These are phyloP conservation scores for Puccinia polysora DNA, from an alignment of 1,284 basidiomycete species.

Conservation along the genomic window DNA sequence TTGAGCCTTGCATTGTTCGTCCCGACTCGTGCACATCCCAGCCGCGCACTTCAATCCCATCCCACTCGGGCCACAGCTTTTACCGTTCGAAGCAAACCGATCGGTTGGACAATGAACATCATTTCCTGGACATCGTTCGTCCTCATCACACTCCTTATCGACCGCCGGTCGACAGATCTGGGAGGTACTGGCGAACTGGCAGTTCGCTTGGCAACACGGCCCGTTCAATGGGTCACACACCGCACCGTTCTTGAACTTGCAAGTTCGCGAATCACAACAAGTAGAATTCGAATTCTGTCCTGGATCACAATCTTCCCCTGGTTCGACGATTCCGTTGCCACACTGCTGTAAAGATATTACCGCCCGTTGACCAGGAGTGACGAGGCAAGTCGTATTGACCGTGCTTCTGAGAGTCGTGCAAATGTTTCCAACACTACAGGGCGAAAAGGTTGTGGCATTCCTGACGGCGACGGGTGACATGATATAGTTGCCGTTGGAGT, in stretches of 20 bases:
- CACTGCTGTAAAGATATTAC: constrained; percentile 66
- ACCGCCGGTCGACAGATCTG: constrained; percentile 67
- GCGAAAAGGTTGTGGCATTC: constrained; percentile 67
- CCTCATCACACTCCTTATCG: constrained; percentile 67
- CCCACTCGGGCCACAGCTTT: constrained; percentile 56
- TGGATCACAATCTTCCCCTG: constrained; percentile 81
- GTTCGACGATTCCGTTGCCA: constrained; percentile 70
- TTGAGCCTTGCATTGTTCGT: constrained; percentile 70
- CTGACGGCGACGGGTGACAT: constrained; percentile 62
- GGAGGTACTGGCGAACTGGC: constrained; percentile 63
- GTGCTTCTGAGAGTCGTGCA: constrained; percentile 57
- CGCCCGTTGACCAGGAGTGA: constrained; percentile 22
- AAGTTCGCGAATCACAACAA: constrained; percentile 74
- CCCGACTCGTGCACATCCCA: constrained; percentile 73
- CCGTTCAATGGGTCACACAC: constrained; percentile 75
- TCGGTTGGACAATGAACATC: constrained; percentile 71
- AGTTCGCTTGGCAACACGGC: constrained; percentile 69
- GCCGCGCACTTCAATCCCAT: constrained; percentile 69
- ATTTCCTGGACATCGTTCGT: constrained; percentile 74
- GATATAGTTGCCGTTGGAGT: constrained; percentile 57
- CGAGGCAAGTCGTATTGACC: constrained; percentile 53
- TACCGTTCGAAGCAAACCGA: constrained; percentile 64
- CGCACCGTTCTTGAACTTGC: constrained; percentile 68
- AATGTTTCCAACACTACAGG: constrained; percentile 78
- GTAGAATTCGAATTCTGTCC: constrained; percentile 61